Evolutionary conservation across 164 flowering plant genomes (phyloP).

Genomic region (Vitis vinifera): ASM3070453v1 NC_081821.1:9087001-9087500

Average conservation of each 20-base stretch:
- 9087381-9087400: neutral
- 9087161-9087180: neutral
- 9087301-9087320: slow-evolving; percentile 45
- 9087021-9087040: slow-evolving; percentile 1
- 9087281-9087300: slow-evolving; percentile 33
- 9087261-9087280: slow-evolving; percentile 11
- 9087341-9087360: slow-evolving; percentile 33
- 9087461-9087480: neutral
- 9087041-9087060: slow-evolving; percentile 16
- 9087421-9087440: neutral
- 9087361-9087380: slow-evolving; percentile 26
- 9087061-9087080: neutral
- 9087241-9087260: slow-evolving; percentile 2
- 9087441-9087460: neutral
- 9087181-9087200: slow-evolving; percentile 3
- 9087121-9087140: slow-evolving; percentile 3
- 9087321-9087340: slow-evolving; percentile 18
- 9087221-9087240: slow-evolving; percentile 23
- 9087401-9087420: neutral
- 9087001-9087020: no score
- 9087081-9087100: neutral
- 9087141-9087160: slow-evolving; percentile 1
- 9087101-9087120: neutral
- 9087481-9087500: no score
- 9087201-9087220: slow-evolving; percentile 16